Conservation (phyloP, 345 rosid species). For the Citrus mangshanensis region DNA sequence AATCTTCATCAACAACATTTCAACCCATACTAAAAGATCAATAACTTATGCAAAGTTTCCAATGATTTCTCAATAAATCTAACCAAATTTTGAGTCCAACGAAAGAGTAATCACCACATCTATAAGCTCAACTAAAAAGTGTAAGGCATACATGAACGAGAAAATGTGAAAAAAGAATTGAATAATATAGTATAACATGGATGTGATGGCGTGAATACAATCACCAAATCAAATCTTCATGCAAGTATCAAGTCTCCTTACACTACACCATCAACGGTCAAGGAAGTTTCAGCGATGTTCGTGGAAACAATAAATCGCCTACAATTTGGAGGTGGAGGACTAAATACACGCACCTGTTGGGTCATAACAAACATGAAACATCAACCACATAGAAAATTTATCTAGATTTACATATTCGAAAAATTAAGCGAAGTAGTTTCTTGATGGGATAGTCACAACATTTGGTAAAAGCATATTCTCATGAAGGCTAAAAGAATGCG, state of each 20-base stretch:
- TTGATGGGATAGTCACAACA: not conserved
- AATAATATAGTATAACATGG: not conserved
- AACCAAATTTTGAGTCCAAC: slow-evolving; percentile 9
- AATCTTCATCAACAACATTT: slow-evolving; percentile 2
- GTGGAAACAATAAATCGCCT: slow-evolving; percentile 91
- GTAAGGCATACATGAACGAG: not conserved
- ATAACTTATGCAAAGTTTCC: not conserved
- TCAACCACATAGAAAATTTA: slow-evolving; percentile 12
- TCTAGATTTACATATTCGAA: not conserved
- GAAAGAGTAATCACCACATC: not conserved
- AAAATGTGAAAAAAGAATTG: slow-evolving; percentile 6
- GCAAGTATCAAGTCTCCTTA: slow-evolving; percentile 51
- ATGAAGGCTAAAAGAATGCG: not conserved
- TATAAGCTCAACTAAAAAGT: not conserved
- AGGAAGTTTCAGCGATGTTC: slow-evolving; percentile 96
- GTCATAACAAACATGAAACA: slow-evolving; percentile 22
- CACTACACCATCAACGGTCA: slow-evolving; percentile 99
- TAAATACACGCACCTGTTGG: slow-evolving; percentile 87
- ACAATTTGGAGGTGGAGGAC: slow-evolving; percentile 92
- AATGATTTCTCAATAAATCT: not conserved
- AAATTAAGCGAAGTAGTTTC: not conserved
- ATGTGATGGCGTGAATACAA: slow-evolving; percentile 10
- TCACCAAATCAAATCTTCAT: slow-evolving; percentile 9
- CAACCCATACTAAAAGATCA: not conserved
- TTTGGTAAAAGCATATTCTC: not conserved